These are phyloP conservation scores for Lasiosphaeriaceae sp. DNA, from an alignment of 495 filamentous ascomycete genomes.

Conservation along the genomic window DNA sequence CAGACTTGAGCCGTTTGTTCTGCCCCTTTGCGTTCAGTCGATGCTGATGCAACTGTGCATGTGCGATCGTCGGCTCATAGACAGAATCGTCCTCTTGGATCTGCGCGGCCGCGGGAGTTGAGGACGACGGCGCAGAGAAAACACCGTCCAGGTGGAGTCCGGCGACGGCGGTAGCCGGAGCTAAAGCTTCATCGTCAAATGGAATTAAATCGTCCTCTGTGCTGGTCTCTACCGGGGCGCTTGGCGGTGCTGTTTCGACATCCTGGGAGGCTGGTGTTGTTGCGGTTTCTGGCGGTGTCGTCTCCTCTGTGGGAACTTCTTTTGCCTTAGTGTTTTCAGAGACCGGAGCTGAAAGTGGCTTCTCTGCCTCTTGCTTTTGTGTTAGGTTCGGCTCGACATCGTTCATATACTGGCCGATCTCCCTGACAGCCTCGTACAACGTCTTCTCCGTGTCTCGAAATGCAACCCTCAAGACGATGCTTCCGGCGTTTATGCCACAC, in stretches of 20 bases:
- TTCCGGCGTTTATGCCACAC: conserved; percentile 80
- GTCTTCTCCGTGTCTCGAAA: conserved; percentile 74
- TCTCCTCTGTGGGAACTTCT: neutral
- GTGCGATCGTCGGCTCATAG: conserved; percentile 79
- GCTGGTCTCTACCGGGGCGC: conserved; percentile 1
- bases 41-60: conserved; percentile 77
- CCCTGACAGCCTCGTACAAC: conserved; percentile 76
- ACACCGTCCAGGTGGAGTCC: conserved; percentile 55
- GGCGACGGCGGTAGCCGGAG: conserved; percentile 14
- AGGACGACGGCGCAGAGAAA: conserved; percentile 66
- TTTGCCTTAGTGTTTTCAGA: conserved; percentile 17
- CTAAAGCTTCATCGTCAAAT: conserved; percentile 14
- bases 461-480: conserved; percentile 67
- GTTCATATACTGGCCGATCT: conserved; percentile 71
- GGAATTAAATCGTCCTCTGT: conserved; percentile 18
- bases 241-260: neutral
- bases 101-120: conserved; percentile 71
- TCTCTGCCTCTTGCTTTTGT: conserved; percentile 1
- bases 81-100: conserved; percentile 63
- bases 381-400: conserved; percentile 30
- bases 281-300: conserved; percentile 4
- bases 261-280: neutral
- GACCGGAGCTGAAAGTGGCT: conserved; percentile 12
- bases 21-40: conserved; percentile 59
- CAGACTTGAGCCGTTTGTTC: conserved; percentile 66